Evolutionary conservation across 2,329 filamentous ascomycete genomes (phyloP), one percentile per base, ranked within the genome.

Genomic region (Cladosporium sp.): DNA sequence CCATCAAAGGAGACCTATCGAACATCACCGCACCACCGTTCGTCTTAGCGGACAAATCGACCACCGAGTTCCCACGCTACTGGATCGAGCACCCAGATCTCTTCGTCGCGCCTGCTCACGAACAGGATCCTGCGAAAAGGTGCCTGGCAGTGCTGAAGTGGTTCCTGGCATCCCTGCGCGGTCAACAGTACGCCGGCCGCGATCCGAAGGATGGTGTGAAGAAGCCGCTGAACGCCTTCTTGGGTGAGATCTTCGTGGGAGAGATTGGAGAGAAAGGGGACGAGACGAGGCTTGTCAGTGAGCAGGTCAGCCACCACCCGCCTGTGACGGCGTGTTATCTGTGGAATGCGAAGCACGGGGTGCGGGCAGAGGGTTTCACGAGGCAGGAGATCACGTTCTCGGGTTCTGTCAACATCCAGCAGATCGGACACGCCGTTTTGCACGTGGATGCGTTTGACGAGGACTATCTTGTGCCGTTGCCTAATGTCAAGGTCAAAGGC

Each of bases 221-320:
- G 68, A 82, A 81, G 61, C 78, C 79, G 0, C 64, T 81, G 48
- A 80, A 80, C 60, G 76, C 78, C 1, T 80, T 80, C 53, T 67
- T 80, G 1, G 77, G 78, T 0, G 77, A 80, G 56, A 54, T 80
- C 0, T 80, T 80, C 61, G 57, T 79, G 3, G 77, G 73, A 17
- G 66, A 67, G 12, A 64, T 70, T 68, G 69, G 68, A 9, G 59
- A 59, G n/a, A 69, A 71, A 37, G 64, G 70, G 20, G 73, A 74
- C 17, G 70, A 73, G 53, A 77, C 74, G 2, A 70, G 66, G 36
- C 61, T 78, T 8, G 68, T 78, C 1, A 70, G 71, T 13, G 76
- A 79, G 63, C 76, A 79, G 66, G 75, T 77, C 34, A 73, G 70
- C 60, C 76, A 78, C 60, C 75, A 78, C 60, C 76, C 77, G 4